Evolutionary conservation across 2,329 filamentous ascomycete species (phyloP), one percentile per base, ranked within the genome.

Genomic region (Cladorrhinum sp.): DNA sequence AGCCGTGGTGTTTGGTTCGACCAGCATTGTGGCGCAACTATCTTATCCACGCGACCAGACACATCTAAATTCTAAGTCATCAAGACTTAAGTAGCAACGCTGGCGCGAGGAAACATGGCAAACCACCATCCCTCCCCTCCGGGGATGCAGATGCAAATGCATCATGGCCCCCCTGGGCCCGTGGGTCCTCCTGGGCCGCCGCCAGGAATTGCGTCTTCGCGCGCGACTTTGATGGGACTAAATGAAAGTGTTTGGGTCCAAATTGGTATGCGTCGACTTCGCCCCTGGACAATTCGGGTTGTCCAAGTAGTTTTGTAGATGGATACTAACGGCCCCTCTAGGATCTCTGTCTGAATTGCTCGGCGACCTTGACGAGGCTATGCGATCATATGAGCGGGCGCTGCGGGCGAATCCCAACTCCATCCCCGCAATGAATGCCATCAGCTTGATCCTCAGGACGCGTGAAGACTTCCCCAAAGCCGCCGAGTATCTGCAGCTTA

Each of bases 391-490:
- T 75, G 92, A 98, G 75, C 89, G 91, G 73, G 95, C 93, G 48
- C 82, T 98, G 63, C 85, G 86, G 67, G 91, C 93, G 73, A 98
- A 98, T 72, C 85, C 87, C 51, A 91, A 91, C 79, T 98, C 93
- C 18, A 89, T 95, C 54, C 85, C 87, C 0, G 95, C 95, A 27
- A 93, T 98, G 91, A 96, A 92, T 68, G 91, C 92, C 63, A 96
- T 98, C 66, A 95, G 93, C 61, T 86, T 91, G 73, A 95, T 98
- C 63, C 81, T 97, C 62, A 88, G 96, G 67, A 93, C 90, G 38
- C 91, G 93, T 71, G 95, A 98, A 74, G 91, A 96, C 50, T 99
- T 96, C 69, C 88, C 90, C 50, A 95, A 95, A 72, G 95, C 95
- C 1, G 90, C 97, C 56, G 93, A 98, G 71, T 98, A 93, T 73